Conservation (phyloP, 1,284 basidiomycete species). For the Fistulinella cinereoalba region DNA sequence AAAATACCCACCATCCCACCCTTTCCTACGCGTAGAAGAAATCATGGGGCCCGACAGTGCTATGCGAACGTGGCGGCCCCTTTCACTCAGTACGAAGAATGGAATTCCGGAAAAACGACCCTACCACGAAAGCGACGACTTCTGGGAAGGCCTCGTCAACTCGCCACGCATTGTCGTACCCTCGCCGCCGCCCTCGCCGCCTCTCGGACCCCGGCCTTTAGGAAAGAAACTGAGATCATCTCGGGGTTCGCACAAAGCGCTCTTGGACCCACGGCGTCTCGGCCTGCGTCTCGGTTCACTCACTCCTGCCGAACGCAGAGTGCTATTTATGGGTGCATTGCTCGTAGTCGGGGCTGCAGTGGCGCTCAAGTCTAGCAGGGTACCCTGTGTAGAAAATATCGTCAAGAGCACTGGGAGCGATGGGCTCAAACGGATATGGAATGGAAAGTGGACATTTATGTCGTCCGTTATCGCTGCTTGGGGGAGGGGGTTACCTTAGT, state of each 20-base stretch:
- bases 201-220: constrained; percentile 1
- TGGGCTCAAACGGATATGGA: constrained; percentile 25
- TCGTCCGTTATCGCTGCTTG: constrained; percentile 28
- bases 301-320: constrained; percentile 40
- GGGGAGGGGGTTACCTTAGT: constrained; percentile 27
- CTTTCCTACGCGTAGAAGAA: constrained; percentile 47
- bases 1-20: constrained; percentile 45
- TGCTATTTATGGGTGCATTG: constrained; percentile 60
- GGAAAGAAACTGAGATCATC: constrained; percentile 16
- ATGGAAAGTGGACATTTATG: constrained; percentile 23
- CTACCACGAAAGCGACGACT: constrained; percentile 41
- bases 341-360: constrained; percentile 66
- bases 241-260: constrained; percentile 21
- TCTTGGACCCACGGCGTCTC: constrained; percentile 27
- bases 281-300: constrained; percentile 24
- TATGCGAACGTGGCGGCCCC: constrained; percentile 34
- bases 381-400: constrained; percentile 18
- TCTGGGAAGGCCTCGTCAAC: constrained; percentile 60
- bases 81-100: constrained; percentile 10
- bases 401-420: constrained; percentile 16
- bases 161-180: constrained; percentile 58
- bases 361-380: constrained; percentile 39
- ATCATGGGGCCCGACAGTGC: constrained; percentile 71
- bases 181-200: constrained; percentile 29
- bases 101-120: constrained; percentile 9